Evolutionary conservation across 2,329 filamentous ascomycete genomes (phyloP), one percentile per base, ranked within the genome.

Genomic region (Madurella mycetomatis): DNA sequence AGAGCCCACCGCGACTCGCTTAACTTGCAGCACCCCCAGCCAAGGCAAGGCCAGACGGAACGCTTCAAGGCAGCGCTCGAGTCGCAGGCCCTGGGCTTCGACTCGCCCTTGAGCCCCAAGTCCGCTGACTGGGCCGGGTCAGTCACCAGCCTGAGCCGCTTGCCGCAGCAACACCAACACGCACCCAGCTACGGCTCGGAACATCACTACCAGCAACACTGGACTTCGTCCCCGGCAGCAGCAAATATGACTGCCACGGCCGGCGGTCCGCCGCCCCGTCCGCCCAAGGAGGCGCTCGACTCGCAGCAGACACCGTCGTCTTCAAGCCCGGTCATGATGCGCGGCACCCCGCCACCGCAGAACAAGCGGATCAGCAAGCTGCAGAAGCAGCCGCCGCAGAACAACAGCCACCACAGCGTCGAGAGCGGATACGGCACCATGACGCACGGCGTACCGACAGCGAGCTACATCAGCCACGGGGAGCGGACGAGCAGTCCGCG

Each of bases 1-100:
- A 86, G 87, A 69, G 87, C 87, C 53, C 87, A 92, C 68, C 85
- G 88, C 62, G 89, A 92, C 71, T 91, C 87, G 25, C 69, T 92
- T 53, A 90, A 90, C 64, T 74, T 92, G 40, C 84, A 90, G 66
- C 88, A 92, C 69, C 88, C 88, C 5, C 88, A 92, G 67, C 88
- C 88, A 9, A 78, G 87, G 30, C 84, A 82, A 16, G 88, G 88
- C 0, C 84, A 88, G 53, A 89, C 85, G 0, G 83, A 87, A 66
- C 84, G 85, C 25, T 89, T 90, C 70, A 84, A 88, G 63, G 87
- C 82, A 25, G 82, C 86, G 1, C 76, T 92, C 17, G 88, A 92
- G 72, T 82, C 79, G 9, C 85, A 88, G 56, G 88, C 88, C 2
- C 80, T 86, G 51, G 80, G 85, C 53, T 91, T 83, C 65, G 81